Conservation (phyloP, 768 basidiomycete species). For the Leccinum variicolor region DNA sequence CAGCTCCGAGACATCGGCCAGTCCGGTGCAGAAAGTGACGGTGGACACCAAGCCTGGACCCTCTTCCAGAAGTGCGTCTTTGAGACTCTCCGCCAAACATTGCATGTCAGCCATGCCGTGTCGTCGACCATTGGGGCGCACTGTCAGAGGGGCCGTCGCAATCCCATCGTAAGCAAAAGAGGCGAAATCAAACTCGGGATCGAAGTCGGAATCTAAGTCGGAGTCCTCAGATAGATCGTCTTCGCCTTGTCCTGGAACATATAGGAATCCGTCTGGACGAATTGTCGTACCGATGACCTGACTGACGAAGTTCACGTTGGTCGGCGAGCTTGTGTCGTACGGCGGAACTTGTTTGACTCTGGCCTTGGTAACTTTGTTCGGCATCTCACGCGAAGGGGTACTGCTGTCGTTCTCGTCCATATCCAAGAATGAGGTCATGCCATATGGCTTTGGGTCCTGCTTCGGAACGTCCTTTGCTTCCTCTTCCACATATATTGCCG, state of each 20-base stretch:
- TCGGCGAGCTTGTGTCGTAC: slow-evolving; percentile 8
- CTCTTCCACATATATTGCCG: slow-evolving; percentile 20
- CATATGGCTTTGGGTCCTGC: slow-evolving; percentile 1
- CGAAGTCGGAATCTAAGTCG: background rate
- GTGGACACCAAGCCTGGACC: background rate
- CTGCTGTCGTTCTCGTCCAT: background rate
- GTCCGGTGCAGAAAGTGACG: background rate
- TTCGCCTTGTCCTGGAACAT: background rate
- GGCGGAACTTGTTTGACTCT: slow-evolving; percentile 8
- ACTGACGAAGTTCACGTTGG: slow-evolving; percentile 6
- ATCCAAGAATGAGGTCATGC: slow-evolving; percentile 3
- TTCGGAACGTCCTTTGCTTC: slow-evolving; percentile 6
- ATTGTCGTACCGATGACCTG: slow-evolving; percentile 14
- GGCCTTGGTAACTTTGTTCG: background rate
- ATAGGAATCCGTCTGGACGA: slow-evolving; percentile 10
- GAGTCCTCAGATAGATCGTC: background rate
- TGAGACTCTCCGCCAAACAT: background rate
- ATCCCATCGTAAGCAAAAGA: background rate
- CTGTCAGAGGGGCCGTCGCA: background rate
- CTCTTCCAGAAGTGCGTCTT: background rate
- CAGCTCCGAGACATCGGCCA: background rate
- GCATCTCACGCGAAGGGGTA: background rate
- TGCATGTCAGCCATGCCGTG: slow-evolving; percentile 11
- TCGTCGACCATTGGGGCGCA: background rate
- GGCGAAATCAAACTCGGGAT: background rate